These are phyloP conservation scores for Athelia sp. DNA, from an alignment of 1,284 basidiomycete species.

Conservation along the genomic window DNA sequence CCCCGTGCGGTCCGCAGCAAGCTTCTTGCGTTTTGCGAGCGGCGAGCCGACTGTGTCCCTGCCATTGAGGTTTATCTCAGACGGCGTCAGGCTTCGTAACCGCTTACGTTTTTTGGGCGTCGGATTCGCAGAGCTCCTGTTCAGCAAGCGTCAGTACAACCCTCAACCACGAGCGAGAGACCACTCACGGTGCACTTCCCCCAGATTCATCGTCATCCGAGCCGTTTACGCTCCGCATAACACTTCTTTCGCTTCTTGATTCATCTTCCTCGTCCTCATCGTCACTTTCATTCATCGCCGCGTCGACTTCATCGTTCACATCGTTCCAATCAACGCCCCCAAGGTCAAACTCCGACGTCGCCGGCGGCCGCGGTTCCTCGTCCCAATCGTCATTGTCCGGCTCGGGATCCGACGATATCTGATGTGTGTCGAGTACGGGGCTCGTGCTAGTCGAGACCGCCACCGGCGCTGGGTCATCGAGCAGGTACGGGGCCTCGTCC, in stretches of 20 bases:
- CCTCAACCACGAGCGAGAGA: no score
- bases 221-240: constrained; percentile 32
- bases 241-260: constrained; percentile 28
- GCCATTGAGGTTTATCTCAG: constrained; percentile 36
- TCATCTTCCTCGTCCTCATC: constrained; percentile 43
- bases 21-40: constrained; percentile 70
- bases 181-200: constrained; percentile 27
- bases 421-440: constrained; percentile 45
- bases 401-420: constrained; percentile 63
- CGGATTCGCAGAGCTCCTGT: constrained; percentile 41
- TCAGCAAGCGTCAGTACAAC: constrained; percentile 7
- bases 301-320: constrained; percentile 84
- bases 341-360: constrained; percentile 28
- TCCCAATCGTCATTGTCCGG: constrained; percentile 63
- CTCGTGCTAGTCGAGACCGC: constrained; percentile 32
- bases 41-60: constrained; percentile 53
- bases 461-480: constrained; percentile 42
- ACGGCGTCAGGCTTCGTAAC: constrained; percentile 65
- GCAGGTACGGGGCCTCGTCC: constrained; percentile 67
- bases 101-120: constrained; percentile 56
- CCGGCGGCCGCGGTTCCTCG: constrained; percentile 30
- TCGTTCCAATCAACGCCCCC: constrained; percentile 70
- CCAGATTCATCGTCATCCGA: constrained; percentile 34
- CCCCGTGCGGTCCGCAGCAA: constrained; percentile 57
- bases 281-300: constrained; percentile 76